Conservation (phyloP, 75 land plant species). For the Gnetum montanum region DNA sequence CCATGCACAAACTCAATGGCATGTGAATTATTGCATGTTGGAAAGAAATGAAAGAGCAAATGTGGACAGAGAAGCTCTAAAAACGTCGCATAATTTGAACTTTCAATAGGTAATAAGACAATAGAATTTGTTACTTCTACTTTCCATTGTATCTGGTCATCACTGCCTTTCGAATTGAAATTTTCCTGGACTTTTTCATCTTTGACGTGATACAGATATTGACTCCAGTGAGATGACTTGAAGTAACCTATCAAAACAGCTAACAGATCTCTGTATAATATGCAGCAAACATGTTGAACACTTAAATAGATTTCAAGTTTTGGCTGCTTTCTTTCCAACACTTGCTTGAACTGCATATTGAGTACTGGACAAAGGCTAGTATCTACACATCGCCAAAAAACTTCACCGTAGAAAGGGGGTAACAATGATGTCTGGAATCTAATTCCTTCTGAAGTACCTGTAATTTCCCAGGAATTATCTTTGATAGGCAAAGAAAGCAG, state of each 20-base stretch:
- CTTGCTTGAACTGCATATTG: constrained; percentile 37
- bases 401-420: constrained; percentile 12
- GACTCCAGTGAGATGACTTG: constrained; percentile 41
- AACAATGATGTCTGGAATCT: constrained; percentile 37
- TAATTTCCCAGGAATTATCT: constrained; percentile 20
- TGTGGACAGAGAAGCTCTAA: constrained; percentile 26
- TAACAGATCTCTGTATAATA: constrained; percentile 41
- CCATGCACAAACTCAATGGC: constrained; percentile 18
- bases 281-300: constrained; percentile 43
- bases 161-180: not conserved
- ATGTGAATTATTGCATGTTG: not conserved
- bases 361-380: constrained; percentile 26
- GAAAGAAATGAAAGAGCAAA: constrained; percentile 20
- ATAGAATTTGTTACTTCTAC: constrained; percentile 43
- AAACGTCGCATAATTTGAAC: constrained; percentile 5
- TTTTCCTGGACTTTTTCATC: not conserved
- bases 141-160: constrained; percentile 16
- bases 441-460: constrained; percentile 28
- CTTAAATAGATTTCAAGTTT: constrained; percentile 27
- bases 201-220: not conserved
- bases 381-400: constrained; percentile 34
- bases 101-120: constrained; percentile 27
- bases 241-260: constrained; percentile 65
- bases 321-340: constrained; percentile 3
- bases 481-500: constrained; percentile 3